phyloP scores from a whole-genome alignment of 192 early-diverging fungal genomes.

The Coemansia sp. region DNA sequence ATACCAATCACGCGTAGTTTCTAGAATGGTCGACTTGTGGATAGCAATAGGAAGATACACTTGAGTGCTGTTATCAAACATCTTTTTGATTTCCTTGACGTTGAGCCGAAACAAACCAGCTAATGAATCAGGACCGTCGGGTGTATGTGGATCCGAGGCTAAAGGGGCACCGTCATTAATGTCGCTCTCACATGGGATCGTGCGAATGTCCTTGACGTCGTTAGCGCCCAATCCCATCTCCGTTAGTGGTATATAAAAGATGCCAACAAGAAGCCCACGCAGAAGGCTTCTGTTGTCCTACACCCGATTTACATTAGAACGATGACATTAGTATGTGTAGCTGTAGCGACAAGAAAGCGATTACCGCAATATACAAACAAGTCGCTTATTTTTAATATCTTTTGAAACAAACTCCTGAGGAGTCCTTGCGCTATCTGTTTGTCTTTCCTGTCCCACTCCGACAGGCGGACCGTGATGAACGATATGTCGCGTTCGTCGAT shows the following conservation, averaged over 20 bases:
- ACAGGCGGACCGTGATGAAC: conserved; percentile 33
- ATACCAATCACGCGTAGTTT: conserved; percentile 26
- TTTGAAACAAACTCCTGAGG: conserved; percentile 24
- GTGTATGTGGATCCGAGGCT: conserved; percentile 20
- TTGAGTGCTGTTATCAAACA: conserved; percentile 33
- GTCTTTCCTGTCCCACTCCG: conserved; percentile 11
- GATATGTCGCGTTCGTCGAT: conserved; percentile 49
- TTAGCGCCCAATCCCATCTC: conserved; percentile 45
- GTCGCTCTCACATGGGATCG: conserved; percentile 32
- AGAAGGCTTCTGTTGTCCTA: conserved; percentile 8
- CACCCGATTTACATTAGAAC: not conserved
- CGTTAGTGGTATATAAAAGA: conserved; percentile 44
- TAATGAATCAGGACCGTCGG: conserved; percentile 28
- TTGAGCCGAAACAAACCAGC: conserved; percentile 43
- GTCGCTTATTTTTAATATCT: conserved; percentile 38
- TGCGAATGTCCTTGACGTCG: conserved; percentile 40
- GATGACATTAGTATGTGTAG: not conserved
- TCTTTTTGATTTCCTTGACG: conserved; percentile 23
- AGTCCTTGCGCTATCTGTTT: conserved; percentile 13
- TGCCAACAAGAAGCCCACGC: conserved; percentile 24
- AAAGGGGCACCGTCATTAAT: conserved; percentile 24
- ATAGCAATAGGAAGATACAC: not conserved
- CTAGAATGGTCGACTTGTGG: conserved; percentile 22
- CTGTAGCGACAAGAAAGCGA: no score
- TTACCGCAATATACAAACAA: not conserved